These are phyloP conservation scores for Colletotrichum shisoi DNA, from an alignment of 2,329 filamentous ascomycete genomes.

Conservation along the genomic window DNA sequence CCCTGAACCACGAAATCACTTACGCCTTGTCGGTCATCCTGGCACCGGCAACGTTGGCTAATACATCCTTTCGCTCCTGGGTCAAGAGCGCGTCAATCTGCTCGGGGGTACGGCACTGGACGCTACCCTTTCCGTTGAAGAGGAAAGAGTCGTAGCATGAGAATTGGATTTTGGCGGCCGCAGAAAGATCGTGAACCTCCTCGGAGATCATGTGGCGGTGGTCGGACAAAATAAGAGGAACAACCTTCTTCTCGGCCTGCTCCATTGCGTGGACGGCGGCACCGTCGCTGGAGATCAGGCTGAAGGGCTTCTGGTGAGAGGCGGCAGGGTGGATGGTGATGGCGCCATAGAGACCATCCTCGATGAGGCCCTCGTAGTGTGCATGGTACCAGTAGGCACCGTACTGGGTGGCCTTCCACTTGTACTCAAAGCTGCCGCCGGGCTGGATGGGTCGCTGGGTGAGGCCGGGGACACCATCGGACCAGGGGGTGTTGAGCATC, in stretches of 20 bases:
- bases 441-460: constrained; percentile 62
- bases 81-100: constrained; percentile 53
- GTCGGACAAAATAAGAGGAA: constrained; percentile 63
- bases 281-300: constrained; percentile 56
- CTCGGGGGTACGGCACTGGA: constrained; percentile 58
- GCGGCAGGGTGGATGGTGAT: constrained; percentile 58
- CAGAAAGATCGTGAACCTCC: constrained; percentile 55
- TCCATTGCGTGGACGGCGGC: constrained; percentile 49
- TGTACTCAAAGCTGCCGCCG: constrained; percentile 59
- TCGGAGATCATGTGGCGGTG: constrained; percentile 63
- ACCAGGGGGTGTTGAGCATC: constrained; percentile 59
- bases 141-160: constrained; percentile 68
- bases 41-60: constrained; percentile 44
- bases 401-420: constrained; percentile 63
- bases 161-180: constrained; percentile 56
- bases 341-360: constrained; percentile 67
- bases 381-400: constrained; percentile 70
- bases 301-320: constrained; percentile 55
- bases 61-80: constrained; percentile 45
- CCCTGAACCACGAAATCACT: constrained; percentile 13
- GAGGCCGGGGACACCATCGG: constrained; percentile 67
- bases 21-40: constrained; percentile 55
- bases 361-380: constrained; percentile 63
- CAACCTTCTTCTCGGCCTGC: constrained; percentile 56
- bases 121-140: constrained; percentile 68